These are phyloP conservation scores for Fusarium ramigenum DNA, from an alignment of 2,329 filamentous ascomycete genomes.

Conservation along the genomic window DNA sequence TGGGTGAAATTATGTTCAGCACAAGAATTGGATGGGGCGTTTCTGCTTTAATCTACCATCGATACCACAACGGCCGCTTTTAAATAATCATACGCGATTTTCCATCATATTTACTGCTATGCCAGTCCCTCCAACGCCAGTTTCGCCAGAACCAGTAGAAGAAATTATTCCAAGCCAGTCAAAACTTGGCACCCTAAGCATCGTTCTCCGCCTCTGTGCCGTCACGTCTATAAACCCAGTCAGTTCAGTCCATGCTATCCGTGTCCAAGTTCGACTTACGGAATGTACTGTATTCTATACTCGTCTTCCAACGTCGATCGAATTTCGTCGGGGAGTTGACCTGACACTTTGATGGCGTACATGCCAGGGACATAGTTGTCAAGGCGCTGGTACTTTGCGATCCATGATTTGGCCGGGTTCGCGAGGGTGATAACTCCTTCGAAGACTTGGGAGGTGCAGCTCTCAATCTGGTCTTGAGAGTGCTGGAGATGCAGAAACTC, in stretches of 20 bases:
- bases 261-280: constrained; percentile 51
- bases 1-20: background rate
- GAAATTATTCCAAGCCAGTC: background rate
- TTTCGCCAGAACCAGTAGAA: constrained; percentile 42
- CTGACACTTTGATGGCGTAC: constrained; percentile 95
- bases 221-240: constrained; percentile 57
- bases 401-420: constrained; percentile 88
- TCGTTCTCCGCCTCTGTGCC: constrained; percentile 64
- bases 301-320: constrained; percentile 69
- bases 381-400: constrained; percentile 94
- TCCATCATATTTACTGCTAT: constrained; percentile 17
- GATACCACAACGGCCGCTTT: constrained; percentile 45
- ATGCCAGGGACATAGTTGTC: constrained; percentile 88
- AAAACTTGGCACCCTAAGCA: constrained; percentile 43
- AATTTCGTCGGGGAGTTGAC: constrained; percentile 76
- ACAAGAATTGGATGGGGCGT: constrained; percentile 24
- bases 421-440: constrained; percentile 89
- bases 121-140: constrained; percentile 45
- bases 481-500: constrained; percentile 85
- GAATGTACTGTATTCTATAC: constrained; percentile 71
- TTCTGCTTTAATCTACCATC: constrained; percentile 37
- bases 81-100: constrained; percentile 15
- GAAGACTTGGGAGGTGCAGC: constrained; percentile 96
- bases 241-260: background rate
- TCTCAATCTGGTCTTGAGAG: constrained; percentile 82